Conservation (phyloP, 2,329 filamentous ascomycete species). For the Elsinoe batatas region DNA sequence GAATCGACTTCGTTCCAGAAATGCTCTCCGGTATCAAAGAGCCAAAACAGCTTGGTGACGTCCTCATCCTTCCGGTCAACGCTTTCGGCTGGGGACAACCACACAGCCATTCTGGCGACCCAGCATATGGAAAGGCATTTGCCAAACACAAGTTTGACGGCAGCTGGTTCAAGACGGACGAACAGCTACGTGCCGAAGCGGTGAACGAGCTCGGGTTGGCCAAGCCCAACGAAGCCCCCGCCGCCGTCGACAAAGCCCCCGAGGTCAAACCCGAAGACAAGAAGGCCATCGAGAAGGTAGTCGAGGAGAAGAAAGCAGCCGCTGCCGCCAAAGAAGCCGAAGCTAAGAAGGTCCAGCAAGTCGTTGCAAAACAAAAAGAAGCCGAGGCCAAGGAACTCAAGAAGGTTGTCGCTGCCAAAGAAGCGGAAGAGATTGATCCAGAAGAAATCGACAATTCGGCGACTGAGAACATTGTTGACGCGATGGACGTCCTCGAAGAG, state of each 20-base stretch:
- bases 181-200: neutral
- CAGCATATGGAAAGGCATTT: constrained; percentile 34
- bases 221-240: neutral
- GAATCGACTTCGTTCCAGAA: constrained; percentile 49
- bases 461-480: neutral
- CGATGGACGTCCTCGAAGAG: neutral
- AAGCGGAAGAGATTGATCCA: neutral
- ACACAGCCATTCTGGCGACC: constrained; percentile 62
- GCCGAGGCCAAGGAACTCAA: neutral
- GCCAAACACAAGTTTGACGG: constrained; percentile 35
- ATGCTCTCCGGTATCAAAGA: constrained; percentile 17
- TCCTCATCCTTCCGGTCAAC: constrained; percentile 18
- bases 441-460: neutral
- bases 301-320: neutral
- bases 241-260: constrained; percentile 9
- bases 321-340: neutral
- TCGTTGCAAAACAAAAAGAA: neutral
- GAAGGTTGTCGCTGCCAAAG: neutral
- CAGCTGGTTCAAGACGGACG: neutral
- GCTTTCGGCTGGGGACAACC: constrained; percentile 53
- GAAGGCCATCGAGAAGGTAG: neutral
- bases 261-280: neutral
- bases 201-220: neutral
- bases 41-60: constrained; percentile 17
- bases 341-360: no score